Conservation (phyloP, 192 early-diverging fungal species). For the Piromyces finnis region DNA sequence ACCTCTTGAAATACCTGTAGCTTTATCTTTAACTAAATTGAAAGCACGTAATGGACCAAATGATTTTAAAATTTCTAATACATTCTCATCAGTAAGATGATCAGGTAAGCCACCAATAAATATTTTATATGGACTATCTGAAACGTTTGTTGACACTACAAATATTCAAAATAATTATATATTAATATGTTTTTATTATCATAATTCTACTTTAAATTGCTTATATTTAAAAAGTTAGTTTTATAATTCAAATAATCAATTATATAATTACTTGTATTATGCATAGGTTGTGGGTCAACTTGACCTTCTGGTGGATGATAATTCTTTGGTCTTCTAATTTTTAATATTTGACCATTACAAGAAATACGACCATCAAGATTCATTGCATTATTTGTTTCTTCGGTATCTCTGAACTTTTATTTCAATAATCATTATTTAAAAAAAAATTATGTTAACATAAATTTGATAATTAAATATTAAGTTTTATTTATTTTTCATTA, state of each 20-base stretch:
- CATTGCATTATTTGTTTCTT: constrained; percentile 81
- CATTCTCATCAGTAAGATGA: constrained; percentile 79
- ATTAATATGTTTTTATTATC: no score
- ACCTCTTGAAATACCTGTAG: constrained; percentile 61
- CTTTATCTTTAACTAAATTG: constrained; percentile 75
- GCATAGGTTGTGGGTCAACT: constrained; percentile 26
- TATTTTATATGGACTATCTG: constrained; percentile 81
- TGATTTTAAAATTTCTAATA: constrained; percentile 76
- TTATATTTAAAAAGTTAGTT: no score
- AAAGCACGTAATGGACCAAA: constrained; percentile 89
- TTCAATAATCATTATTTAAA: no score
- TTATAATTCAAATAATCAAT: no score
- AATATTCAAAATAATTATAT: no score
- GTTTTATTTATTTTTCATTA: neutral
- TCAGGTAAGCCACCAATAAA: constrained; percentile 83
- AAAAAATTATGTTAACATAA: no score
- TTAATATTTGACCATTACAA: constrained; percentile 63
- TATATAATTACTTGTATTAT: constrained; percentile 34
- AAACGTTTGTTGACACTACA: constrained; percentile 65
- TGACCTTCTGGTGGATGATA: constrained; percentile 40
- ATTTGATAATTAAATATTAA: no score
- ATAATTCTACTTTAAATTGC: no score
- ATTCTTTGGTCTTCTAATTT: constrained; percentile 89
- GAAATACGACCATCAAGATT: constrained; percentile 71
- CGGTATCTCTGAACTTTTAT: constrained; percentile 68